Evolutionary conservation across 352 stramenopile genomes (phyloP).

Genomic region (Globisporangium okanoganense): DNA sequence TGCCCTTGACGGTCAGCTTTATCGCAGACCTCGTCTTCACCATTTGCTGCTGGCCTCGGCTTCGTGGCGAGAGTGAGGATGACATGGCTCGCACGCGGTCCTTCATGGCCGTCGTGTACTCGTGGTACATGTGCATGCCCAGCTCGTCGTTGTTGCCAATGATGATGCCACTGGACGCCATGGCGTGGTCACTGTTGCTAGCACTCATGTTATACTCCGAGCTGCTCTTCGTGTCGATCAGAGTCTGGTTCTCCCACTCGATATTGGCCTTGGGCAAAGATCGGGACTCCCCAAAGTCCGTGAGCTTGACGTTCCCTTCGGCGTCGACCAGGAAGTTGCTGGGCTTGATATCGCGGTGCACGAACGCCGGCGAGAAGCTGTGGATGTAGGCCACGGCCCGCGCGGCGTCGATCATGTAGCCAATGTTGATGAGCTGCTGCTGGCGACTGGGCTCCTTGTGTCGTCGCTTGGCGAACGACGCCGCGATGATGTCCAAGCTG

Average conservation of each 20-base stretch:
- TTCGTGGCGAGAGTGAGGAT: not conserved
- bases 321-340: conserved; percentile 70
- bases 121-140: conserved; percentile 7
- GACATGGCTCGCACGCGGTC: not conserved
- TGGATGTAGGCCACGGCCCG: conserved; percentile 70
- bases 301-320: conserved; percentile 27
- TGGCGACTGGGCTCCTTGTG: conserved; percentile 21
- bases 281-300: conserved; percentile 53
- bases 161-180: not conserved
- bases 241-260: conserved; percentile 1
- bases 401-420: conserved; percentile 58
- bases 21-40: not conserved
- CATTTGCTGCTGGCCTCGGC: not conserved
- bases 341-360: conserved; percentile 78
- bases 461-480: conserved; percentile 9
- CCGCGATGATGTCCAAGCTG: conserved; percentile 30
- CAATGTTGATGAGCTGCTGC: conserved; percentile 52
- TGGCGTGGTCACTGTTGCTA: not conserved
- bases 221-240: not conserved
- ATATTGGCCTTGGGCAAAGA: conserved; percentile 20
- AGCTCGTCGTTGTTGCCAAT: conserved; percentile 5
- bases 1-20: conserved; percentile 23
- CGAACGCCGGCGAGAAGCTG: conserved; percentile 65
- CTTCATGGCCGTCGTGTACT: conserved; percentile 13
- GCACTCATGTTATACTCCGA: not conserved